Evolutionary conservation across 1,284 basidiomycete species (phyloP).

Genomic region (Xerocomus amazonicus): DNA sequence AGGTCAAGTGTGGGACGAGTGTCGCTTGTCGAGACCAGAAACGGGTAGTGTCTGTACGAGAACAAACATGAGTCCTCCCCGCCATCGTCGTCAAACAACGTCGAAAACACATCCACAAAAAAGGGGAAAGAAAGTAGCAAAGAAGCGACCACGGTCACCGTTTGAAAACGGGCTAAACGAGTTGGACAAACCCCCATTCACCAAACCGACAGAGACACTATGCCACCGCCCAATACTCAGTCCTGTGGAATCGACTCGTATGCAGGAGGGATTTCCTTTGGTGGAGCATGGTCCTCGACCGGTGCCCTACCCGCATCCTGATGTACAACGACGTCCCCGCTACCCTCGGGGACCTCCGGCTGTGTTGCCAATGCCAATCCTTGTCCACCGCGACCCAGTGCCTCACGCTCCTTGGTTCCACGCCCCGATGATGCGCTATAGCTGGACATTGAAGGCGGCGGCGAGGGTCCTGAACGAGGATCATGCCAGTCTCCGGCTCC

Average conservation of each 20-base stretch:
- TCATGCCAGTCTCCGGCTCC: constrained; percentile 17
- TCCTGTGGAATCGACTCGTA: constrained; percentile 31
- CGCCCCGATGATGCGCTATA: constrained; percentile 13
- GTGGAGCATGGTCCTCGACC: constrained; percentile 15
- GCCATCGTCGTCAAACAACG: background rate
- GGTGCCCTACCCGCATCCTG: constrained; percentile 29
- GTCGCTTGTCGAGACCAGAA: background rate
- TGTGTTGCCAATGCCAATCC: constrained; percentile 24
- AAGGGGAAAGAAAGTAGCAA: background rate
- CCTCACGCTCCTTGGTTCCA: constrained; percentile 17
- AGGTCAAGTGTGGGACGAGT: background rate
- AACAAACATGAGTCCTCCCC: background rate
- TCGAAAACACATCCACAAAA: background rate
- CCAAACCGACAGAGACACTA: background rate
- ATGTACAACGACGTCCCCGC: constrained; percentile 29
- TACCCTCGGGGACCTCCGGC: constrained; percentile 24
- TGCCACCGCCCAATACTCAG: background rate
- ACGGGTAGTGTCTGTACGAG: constrained; percentile 3
- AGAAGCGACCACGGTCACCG: background rate
- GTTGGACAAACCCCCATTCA: too few relatives aligned
- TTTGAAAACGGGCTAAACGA: background rate
- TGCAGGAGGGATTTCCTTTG: constrained; percentile 31
- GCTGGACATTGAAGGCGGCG: constrained; percentile 22
- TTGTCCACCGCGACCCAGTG: constrained; percentile 16
- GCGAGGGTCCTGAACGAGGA: constrained; percentile 15